Evolutionary conservation across 768 basidiomycete genomes (phyloP).

Genomic region (Tulasnella sp.): DNA sequence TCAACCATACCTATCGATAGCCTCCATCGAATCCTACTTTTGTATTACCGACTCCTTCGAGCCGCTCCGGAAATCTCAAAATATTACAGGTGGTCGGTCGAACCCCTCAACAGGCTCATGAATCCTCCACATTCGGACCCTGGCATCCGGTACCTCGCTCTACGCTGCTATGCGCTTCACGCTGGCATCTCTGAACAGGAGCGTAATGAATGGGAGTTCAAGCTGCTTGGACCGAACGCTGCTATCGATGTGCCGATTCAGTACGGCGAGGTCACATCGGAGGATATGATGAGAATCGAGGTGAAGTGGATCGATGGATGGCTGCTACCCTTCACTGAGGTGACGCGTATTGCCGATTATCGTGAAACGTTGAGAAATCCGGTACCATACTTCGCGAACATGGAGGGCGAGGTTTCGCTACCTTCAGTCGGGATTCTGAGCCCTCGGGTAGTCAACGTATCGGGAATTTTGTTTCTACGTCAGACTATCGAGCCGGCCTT

Average conservation of each 20-base stretch:
- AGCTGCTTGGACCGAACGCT: slow-evolving; percentile 47
- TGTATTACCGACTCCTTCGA: slow-evolving; percentile 70
- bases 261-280: slow-evolving; percentile 32
- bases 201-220: slow-evolving; percentile 50
- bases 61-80: slow-evolving; percentile 59
- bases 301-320: slow-evolving; percentile 52
- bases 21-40: slow-evolving; percentile 61
- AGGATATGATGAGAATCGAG: slow-evolving; percentile 35
- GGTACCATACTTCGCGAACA: slow-evolving; percentile 36
- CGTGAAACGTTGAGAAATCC: slow-evolving; percentile 34
- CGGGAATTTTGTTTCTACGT: slow-evolving; percentile 38
- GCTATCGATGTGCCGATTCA: slow-evolving; percentile 52
- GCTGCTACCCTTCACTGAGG: slow-evolving; percentile 66
- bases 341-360: slow-evolving; percentile 42
- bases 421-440: slow-evolving; percentile 23
- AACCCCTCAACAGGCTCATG: slow-evolving; percentile 35
- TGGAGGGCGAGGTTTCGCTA: neutral
- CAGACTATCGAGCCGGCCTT: slow-evolving; percentile 14
- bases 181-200: slow-evolving; percentile 69
- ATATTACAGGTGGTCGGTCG: slow-evolving; percentile 47
- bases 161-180: slow-evolving; percentile 67
- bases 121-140: slow-evolving; percentile 43
- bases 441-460: slow-evolving; percentile 45
- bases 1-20: slow-evolving; percentile 29
- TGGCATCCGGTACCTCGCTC: slow-evolving; percentile 57